A percentile compares a stretch with the other conserved stretches of the same genome.
Evolutionary conservation across 805 yeast species (phyloP).

Genomic region (Danielia reshetovae): DNA sequence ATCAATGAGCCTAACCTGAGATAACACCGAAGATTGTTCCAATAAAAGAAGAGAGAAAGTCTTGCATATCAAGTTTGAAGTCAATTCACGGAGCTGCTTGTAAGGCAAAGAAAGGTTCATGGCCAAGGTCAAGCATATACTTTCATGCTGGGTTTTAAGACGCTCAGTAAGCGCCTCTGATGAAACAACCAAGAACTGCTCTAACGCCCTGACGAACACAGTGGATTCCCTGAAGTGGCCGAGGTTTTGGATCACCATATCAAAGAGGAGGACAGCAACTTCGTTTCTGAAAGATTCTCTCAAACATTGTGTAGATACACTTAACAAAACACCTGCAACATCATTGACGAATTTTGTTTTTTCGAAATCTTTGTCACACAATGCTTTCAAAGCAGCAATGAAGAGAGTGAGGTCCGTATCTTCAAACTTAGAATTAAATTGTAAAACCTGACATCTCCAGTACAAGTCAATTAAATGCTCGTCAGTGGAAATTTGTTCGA

Average conservation of each 20-base stretch:
- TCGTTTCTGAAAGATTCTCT: slow-evolving; percentile 10
- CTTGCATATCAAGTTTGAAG: slow-evolving; percentile 46
- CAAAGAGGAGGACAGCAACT: slow-evolving; percentile 16
- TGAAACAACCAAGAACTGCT: slow-evolving; percentile 18
- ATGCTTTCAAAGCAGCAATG: slow-evolving; percentile 11
- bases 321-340: slow-evolving; percentile 37
- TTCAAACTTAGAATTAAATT: slow-evolving; percentile 28
- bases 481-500: slow-evolving; percentile 2
- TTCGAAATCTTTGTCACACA: slow-evolving; percentile 7
- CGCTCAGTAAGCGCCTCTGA: not conserved
- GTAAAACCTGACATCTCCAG: slow-evolving; percentile 50
- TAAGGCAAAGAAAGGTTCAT: slow-evolving; percentile 46
- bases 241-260: slow-evolving; percentile 14
- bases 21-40: slow-evolving; percentile 38
- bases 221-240: slow-evolving; percentile 30
- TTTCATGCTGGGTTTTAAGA: slow-evolving; percentile 6
- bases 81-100: slow-evolving; percentile 44
- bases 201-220: slow-evolving; percentile 33
- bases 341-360: slow-evolving; percentile 33
- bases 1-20: slow-evolving; percentile 51
- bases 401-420: slow-evolving; percentile 17
- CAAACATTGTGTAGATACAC: slow-evolving; percentile 24
- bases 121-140: slow-evolving; percentile 12
- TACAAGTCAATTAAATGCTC: slow-evolving; percentile 35
- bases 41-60: slow-evolving; percentile 17